These are phyloP conservation scores for Amniculicola lignicola DNA, from an alignment of 495 filamentous ascomycete genomes.

Conservation along the genomic window DNA sequence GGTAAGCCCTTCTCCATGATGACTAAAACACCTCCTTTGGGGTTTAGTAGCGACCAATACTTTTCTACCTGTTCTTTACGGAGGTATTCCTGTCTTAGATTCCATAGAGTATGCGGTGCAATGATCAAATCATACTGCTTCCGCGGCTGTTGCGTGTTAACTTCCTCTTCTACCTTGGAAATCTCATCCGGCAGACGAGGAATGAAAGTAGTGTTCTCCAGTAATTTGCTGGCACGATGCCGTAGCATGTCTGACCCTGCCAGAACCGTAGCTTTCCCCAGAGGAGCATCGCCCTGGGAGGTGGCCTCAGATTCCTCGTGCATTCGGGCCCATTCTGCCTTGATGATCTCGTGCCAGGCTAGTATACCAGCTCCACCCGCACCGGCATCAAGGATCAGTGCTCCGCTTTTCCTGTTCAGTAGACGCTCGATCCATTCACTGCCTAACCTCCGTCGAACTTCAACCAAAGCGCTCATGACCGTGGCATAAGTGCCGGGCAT, in stretches of 20 bases:
- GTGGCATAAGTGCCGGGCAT: constrained; percentile 80
- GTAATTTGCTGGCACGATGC: constrained; percentile 68
- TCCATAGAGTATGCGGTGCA: constrained; percentile 76
- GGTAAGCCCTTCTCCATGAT: constrained; percentile 89
- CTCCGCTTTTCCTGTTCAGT: constrained; percentile 63
- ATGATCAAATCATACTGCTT: constrained; percentile 90
- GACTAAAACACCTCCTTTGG: constrained; percentile 81
- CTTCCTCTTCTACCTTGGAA: constrained; percentile 37
- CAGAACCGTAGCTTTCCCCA: constrained; percentile 61
- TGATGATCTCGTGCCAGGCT: constrained; percentile 79
- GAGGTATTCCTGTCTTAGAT: constrained; percentile 65
- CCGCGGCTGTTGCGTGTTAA: constrained; percentile 50
- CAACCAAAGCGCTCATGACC: constrained; percentile 67
- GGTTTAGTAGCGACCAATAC: constrained; percentile 80
- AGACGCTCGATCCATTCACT: constrained; percentile 71
- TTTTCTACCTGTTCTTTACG: constrained; percentile 78
- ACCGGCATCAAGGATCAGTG: constrained; percentile 80
- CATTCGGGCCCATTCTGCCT: constrained; percentile 72
- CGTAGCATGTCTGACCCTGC: constrained; percentile 64
- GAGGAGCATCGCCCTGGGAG: constrained; percentile 38
- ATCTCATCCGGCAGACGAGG: constrained; percentile 76
- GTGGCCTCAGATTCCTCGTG: constrained; percentile 46
- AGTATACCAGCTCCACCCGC: constrained; percentile 77
- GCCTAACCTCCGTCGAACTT: constrained; percentile 82
- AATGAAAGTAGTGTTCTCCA: constrained; percentile 88